phyloP scores from a whole-genome alignment of 371 early-diverging fungal genomes.

The Funneliformis caledonium region DNA sequence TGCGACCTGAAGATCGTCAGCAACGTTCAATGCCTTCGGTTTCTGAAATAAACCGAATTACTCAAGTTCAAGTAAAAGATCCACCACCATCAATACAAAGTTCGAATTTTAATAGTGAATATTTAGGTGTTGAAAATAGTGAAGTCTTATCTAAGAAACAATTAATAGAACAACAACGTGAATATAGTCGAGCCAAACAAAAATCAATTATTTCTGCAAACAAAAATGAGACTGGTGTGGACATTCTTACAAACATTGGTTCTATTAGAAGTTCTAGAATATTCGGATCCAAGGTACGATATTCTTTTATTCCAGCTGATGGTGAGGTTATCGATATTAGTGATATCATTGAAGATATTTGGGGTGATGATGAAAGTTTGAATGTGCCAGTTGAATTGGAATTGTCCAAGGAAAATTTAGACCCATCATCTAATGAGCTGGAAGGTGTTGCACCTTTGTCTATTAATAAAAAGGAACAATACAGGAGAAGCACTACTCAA shows the following conservation, averaged over 20 bases:
- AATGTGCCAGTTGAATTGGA: constrained; percentile 45
- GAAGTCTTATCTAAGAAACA: constrained; percentile 14
- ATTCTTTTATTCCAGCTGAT: constrained; percentile 49
- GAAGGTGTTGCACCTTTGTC: constrained; percentile 40
- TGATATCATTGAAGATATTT: constrained; percentile 50
- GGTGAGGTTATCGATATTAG: constrained; percentile 52
- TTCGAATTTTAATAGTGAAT: background rate
- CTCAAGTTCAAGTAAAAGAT: background rate
- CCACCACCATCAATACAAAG: background rate
- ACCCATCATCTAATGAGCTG: background rate
- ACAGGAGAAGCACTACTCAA: constrained; percentile 21
- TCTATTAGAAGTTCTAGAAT: constrained; percentile 49
- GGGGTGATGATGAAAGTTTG: constrained; percentile 44
- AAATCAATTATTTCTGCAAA: constrained; percentile 20
- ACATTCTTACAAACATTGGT: constrained; percentile 48
- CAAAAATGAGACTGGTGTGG: constrained; percentile 49
- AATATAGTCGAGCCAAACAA: constrained; percentile 38
- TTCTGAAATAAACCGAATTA: background rate
- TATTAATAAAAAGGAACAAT: constrained; percentile 40
- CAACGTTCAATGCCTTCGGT: constrained; percentile 12
- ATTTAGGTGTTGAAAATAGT: background rate
- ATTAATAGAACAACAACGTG: constrained; percentile 36
- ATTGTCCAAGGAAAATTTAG: constrained; percentile 33
- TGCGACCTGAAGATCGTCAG: constrained; percentile 32
- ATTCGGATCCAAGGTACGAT: constrained; percentile 50